Conservation (phyloP, 2,329 filamentous ascomycete species). For the Arthrobotrys megalospora region DNA sequence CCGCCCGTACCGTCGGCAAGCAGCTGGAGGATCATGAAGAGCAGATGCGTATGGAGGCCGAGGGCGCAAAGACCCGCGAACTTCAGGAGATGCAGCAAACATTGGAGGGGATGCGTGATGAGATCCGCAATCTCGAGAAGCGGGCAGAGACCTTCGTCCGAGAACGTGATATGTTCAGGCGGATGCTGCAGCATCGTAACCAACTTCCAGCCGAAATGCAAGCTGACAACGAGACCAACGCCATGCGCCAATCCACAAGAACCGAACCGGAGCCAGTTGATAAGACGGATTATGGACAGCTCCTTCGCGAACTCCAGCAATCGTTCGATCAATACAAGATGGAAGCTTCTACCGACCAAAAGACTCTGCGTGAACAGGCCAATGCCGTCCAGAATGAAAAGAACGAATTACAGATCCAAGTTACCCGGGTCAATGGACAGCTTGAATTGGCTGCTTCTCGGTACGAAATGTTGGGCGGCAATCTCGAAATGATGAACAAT, state of each 20-base stretch:
- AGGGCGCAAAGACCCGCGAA: conserved; percentile 76
- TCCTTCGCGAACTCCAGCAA: conserved; percentile 87
- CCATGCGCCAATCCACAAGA: conserved; percentile 67
- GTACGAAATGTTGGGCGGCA: conserved; percentile 89
- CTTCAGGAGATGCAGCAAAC: conserved; percentile 81
- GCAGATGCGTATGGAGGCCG: conserved; percentile 70
- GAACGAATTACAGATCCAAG: conserved; percentile 83
- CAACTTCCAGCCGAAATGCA: conserved; percentile 55
- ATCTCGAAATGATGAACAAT: conserved; percentile 84
- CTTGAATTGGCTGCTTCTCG: conserved; percentile 85
- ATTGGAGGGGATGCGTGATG: conserved; percentile 84
- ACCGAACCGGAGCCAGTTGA: conserved; percentile 64
- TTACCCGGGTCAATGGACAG: conserved; percentile 84
- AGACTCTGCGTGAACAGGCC: conserved; percentile 86
- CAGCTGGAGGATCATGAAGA: conserved; percentile 62
- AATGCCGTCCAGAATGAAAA: conserved; percentile 87
- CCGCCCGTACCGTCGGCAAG: conserved; percentile 84
- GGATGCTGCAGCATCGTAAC: conserved; percentile 83
- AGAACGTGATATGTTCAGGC: conserved; percentile 97
- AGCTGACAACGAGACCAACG: conserved; percentile 68
- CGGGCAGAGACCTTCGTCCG: conserved; percentile 94
- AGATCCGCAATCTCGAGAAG: conserved; percentile 81
- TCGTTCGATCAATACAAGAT: conserved; percentile 92
- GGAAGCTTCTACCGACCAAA: conserved; percentile 84
- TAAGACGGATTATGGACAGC: conserved; percentile 76